A percentile compares a stretch with the other conserved stretches of the same genome.
These are phyloP conservation scores for Penicillium aurantiogriseum DNA, from an alignment of 2,329 filamentous ascomycete genomes.

Conservation along the genomic window DNA sequence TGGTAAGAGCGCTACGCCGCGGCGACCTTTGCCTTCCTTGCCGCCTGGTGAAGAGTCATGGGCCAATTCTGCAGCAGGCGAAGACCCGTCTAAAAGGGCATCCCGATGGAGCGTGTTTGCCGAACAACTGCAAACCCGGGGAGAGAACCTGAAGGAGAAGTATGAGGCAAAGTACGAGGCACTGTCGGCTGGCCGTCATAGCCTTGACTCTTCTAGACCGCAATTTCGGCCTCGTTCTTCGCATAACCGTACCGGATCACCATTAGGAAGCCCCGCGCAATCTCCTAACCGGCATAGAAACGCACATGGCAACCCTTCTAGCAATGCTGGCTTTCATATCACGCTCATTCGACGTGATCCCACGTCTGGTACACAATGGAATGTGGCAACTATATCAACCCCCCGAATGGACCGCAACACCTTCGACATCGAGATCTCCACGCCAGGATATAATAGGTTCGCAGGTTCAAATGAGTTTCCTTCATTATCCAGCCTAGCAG, in stretches of 20 bases:
- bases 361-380: constrained; percentile 68
- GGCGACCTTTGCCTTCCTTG: constrained; percentile 31
- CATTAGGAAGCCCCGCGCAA: constrained; percentile 29
- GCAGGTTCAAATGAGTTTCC: constrained; percentile 39
- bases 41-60: constrained; percentile 26
- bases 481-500: constrained; percentile 33
- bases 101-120: constrained; percentile 34
- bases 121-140: constrained; percentile 22
- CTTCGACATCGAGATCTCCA: constrained; percentile 57
- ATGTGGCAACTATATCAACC: constrained; percentile 64
- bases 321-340: constrained; percentile 37
- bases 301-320: constrained; percentile 10
- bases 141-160: constrained; percentile 26
- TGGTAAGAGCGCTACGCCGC: constrained; percentile 8
- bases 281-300: constrained; percentile 24
- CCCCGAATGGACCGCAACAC: constrained; percentile 30
- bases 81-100: constrained; percentile 15
- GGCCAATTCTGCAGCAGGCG: constrained; percentile 4
- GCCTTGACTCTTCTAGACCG: constrained; percentile 31
- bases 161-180: constrained; percentile 27
- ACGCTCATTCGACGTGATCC: constrained; percentile 74
- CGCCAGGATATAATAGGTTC: constrained; percentile 61
- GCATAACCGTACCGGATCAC: constrained; percentile 18
- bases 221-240: constrained; percentile 26
- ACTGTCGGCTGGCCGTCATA: constrained; percentile 27